Base-by-base conservation (phyloP, 1,139 yeast genomes). In the Geotrichum klebahnii region DNA sequence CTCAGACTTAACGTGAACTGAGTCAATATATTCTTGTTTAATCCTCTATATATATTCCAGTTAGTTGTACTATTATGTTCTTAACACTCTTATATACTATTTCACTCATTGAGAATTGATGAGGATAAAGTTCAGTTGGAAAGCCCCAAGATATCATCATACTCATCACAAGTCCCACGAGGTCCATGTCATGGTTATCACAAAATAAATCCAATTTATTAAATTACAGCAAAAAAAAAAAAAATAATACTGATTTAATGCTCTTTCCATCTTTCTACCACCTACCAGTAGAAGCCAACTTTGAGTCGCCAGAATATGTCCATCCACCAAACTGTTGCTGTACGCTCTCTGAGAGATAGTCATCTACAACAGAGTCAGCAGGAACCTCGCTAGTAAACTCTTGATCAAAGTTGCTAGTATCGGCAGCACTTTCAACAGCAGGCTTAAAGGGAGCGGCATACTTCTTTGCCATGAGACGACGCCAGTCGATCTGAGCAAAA, bases 251-350 rank as follows among this genome's bases (percentile, higher is more conserved):
- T 10, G 29, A 26, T 10, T 6, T 26, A 26, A 37, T 22, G 3
- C 23, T 28, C 17, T 24, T 17, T 16, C 12, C 24, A 1, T 5
- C 2, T 19, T 22, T 31, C 35, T 40, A 45, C 50, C 50, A 45
- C 24, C 47, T 31, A n/a, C 44, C 47, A 2, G 47, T 14, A 5
- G 51, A 48, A 12, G 51, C 47, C 31, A 48, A 26, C 32, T 48
- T 48, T 22, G 51, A 48, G 37, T 48, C 51, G n/a, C 51, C 96
- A 51, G 87, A 89, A 67, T 88, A 90, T 1, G 97, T 90, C 98
- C 98, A 92, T 3, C 97, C 97, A 45, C 96, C 97, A 74, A 92
- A 92, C 69, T 92, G 97, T 65, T 85, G 83, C 68, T 92, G 98
- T 19, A 92, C 96, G 59, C 96, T 66, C 88, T 86, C 69, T 81